Percentiles rank a stretch among this genome's conserved stretches.
phyloP scores from a whole-genome alignment of 371 early-diverging fungal genomes.

The Enterocytospora artemiae region DNA sequence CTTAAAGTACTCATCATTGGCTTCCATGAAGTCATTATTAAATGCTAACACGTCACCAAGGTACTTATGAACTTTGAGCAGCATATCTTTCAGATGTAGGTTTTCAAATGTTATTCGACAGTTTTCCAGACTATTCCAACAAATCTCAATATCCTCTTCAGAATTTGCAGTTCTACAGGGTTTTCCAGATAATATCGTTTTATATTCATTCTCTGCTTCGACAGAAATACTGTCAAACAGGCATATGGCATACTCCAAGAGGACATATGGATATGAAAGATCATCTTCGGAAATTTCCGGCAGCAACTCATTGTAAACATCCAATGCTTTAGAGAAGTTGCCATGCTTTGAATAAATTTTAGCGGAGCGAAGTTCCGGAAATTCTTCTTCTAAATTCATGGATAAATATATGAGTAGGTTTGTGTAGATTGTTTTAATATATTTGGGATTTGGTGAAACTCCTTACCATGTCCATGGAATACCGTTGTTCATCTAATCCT shows the following conservation, averaged over 20 bases:
- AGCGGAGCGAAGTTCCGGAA: conserved; percentile 36
- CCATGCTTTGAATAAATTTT: conserved; percentile 35
- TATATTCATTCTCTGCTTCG: conserved; percentile 11
- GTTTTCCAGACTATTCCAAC: conserved; percentile 54
- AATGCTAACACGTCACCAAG: conserved; percentile 50
- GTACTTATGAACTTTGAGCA: conserved; percentile 29
- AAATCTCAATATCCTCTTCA: conserved; percentile 53
- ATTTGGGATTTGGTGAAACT: background rate
- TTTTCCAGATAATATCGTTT: conserved; percentile 28
- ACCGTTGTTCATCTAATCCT: background rate
- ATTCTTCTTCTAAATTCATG: conserved; percentile 26
- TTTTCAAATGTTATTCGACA: conserved; percentile 35
- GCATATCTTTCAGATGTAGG: conserved; percentile 26
- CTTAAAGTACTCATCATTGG: conserved; percentile 35
- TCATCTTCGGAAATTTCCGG: conserved; percentile 28
- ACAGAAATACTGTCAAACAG: conserved; percentile 34
- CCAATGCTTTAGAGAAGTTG: conserved; percentile 39
- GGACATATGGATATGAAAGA: conserved; percentile 30
- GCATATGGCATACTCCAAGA: conserved; percentile 53
- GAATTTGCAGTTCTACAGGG: conserved; percentile 25
- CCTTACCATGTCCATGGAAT: background rate
- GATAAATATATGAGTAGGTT: background rate
- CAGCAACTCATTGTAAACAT: conserved; percentile 46
- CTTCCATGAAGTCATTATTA: conserved; percentile 46
- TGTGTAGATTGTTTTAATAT: background rate